Base-by-base conservation (phyloP, 768 basidiomycete genomes). In the Gloeophyllum trabeum region DNA sequence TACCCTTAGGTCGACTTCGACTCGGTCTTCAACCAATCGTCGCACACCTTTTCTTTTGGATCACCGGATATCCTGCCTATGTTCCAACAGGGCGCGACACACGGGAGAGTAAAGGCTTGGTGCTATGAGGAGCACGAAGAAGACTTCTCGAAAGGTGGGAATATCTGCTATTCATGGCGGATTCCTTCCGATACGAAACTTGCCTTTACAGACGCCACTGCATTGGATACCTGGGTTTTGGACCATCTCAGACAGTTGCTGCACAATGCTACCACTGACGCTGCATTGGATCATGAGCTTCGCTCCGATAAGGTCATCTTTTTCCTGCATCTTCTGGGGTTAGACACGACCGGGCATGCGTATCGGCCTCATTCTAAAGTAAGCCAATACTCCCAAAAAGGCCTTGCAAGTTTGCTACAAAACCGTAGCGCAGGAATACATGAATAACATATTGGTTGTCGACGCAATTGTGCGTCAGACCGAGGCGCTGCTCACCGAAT, bases 21-120 rank as follows among this genome's bases (percentile, higher is more conserved):
- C 57, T 88, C 86, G 1, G 76, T 91, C 12, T 87, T 92, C 58
- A 92, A 91, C 52, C 81, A 79, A 51, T 88, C 86, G 2, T 72
- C 69, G 28, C 63, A 70, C 18, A 86, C 86, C 0, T 92, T 77
- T 54, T 81, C 84, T 1, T 91, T 92, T 45, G 89, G 89, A 1
- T 85, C 82, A 2, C 89, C 89, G 0, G 89, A 92, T 56, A 92
- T 92, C 40, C 58, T 91, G 4, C 87, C 86, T 2, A 91, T 92
- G 81, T 92, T 92, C 51, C 63, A 75, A 5, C 69, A 73, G n/a
- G 84, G 85, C 14, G 83, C 86, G 1, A 67, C 67, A 0, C 73
- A 74, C 0, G 78, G 75, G 0, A 82, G 71, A 51, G 84, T 92
- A 2, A 67, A 71, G 35, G 76, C 76, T 25, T 90, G 83, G 82